A percentile compares a stretch with the other conserved stretches of the same genome.
These are phyloP conservation scores for Ophiostoma ulmi DNA, from an alignment of 2,329 filamentous ascomycete species.

Conservation along the genomic window DNA sequence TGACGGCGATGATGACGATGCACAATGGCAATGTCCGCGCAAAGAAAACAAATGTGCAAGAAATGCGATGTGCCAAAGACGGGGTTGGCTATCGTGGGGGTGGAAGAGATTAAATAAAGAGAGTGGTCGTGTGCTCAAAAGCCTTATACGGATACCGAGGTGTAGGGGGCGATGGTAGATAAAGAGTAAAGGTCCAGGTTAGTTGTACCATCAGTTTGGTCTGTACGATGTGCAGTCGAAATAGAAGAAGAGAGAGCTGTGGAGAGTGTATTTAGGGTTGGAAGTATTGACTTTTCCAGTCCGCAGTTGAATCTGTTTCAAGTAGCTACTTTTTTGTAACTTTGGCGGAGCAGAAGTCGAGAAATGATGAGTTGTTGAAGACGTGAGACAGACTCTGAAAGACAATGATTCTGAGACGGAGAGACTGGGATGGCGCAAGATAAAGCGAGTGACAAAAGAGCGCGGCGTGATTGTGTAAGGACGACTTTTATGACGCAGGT, in stretches of 20 bases:
- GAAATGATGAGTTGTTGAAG: background rate
- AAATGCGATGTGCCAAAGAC: background rate
- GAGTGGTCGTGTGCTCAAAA: conserved; percentile 24
- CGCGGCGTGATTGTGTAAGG: background rate
- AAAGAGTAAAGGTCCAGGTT: conserved; percentile 8
- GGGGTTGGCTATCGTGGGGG: conserved; percentile 16
- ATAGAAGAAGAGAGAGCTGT: conserved; percentile 2
- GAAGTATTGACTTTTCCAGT: background rate
- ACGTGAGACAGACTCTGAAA: no score
- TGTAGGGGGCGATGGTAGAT: background rate
- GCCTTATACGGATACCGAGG: conserved; percentile 20
- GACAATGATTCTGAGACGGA: background rate
- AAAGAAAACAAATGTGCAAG: background rate
- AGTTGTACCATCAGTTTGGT: background rate
- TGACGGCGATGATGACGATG: background rate
- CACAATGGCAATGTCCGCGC: background rate
- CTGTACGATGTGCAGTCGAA: background rate
- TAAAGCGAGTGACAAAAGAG: background rate
- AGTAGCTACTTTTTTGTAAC: background rate
- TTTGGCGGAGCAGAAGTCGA: background rate
- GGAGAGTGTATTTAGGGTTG: background rate
- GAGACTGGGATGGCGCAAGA: background rate
- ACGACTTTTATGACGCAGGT: background rate
- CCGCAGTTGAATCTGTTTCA: background rate
- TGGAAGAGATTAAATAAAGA: conserved; percentile 15